These are phyloP conservation scores for Triangularia setosa DNA, from an alignment of 2,329 filamentous ascomycete genomes.

Conservation along the genomic window DNA sequence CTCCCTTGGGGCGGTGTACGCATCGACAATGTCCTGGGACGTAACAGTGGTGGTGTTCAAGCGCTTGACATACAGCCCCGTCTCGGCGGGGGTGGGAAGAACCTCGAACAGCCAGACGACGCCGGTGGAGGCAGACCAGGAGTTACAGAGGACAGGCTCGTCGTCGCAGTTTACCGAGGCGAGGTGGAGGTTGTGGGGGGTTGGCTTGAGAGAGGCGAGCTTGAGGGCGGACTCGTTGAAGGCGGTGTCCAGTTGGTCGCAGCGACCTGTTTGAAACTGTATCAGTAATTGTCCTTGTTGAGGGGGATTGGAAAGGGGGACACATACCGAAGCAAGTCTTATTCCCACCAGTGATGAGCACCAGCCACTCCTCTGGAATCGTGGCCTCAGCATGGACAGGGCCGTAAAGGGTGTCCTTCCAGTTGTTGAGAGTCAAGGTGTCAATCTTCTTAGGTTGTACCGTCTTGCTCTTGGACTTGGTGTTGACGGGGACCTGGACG, in stretches of 20 bases:
- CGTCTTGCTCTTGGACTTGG: constrained; percentile 36
- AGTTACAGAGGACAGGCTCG: constrained; percentile 70
- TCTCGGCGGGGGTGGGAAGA: constrained; percentile 59
- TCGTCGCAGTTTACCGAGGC: constrained; percentile 70
- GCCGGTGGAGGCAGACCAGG: constrained; percentile 64
- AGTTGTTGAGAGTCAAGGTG: constrained; percentile 63
- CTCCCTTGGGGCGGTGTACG: constrained; percentile 49
- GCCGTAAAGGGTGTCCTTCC: constrained; percentile 63
- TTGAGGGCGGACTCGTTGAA: constrained; percentile 63
- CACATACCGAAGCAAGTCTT: constrained; percentile 68
- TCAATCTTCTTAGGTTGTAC: constrained; percentile 41
- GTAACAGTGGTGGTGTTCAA: constrained; percentile 69
- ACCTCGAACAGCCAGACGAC: constrained; percentile 64
- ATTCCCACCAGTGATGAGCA: constrained; percentile 71
- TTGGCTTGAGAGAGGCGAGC: constrained; percentile 49
- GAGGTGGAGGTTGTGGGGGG: constrained; percentile 60
- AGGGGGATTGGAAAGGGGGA: not conserved
- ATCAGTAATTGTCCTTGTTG: constrained; percentile 4
- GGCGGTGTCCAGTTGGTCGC: constrained; percentile 59
- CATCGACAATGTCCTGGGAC: constrained; percentile 56
- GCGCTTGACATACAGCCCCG: constrained; percentile 61
- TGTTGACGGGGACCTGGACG: constrained; percentile 39
- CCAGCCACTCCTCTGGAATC: constrained; percentile 70
- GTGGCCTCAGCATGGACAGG: constrained; percentile 57
- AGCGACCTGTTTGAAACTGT: constrained; percentile 50